Evolutionary conservation across 805 yeast genomes (phyloP).

Genomic region (Teunomyces gatunensis): DNA sequence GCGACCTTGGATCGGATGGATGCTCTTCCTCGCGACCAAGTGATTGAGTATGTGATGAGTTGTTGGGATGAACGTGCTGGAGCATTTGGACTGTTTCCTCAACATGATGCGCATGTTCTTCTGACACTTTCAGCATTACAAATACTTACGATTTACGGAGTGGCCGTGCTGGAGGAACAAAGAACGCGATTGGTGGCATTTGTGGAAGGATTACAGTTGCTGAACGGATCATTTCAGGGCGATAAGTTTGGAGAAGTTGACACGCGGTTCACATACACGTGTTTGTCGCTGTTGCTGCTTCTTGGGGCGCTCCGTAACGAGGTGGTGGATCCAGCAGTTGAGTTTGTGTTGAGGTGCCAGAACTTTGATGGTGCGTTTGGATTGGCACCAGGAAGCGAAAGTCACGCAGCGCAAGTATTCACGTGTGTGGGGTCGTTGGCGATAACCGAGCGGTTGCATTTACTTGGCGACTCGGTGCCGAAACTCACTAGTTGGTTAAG

Average conservation of each 20-base stretch:
- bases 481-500: slow-evolving; percentile 80
- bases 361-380: slow-evolving; percentile 98
- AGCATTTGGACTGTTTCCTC: slow-evolving; percentile 88
- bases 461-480: slow-evolving; percentile 35
- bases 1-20: slow-evolving; percentile 48
- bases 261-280: slow-evolving; percentile 84
- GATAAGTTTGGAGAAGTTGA: slow-evolving; percentile 92
- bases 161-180: slow-evolving; percentile 34
- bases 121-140: slow-evolving; percentile 88
- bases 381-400: slow-evolving; percentile 88
- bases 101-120: slow-evolving; percentile 84
- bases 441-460: slow-evolving; percentile 57
- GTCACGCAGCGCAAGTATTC: slow-evolving; percentile 90
- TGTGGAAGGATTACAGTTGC: slow-evolving; percentile 44
- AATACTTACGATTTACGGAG: slow-evolving; percentile 62
- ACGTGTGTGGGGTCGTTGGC: slow-evolving; percentile 82
- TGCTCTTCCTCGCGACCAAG: slow-evolving; percentile 58
- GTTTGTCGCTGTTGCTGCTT: slow-evolving; percentile 69
- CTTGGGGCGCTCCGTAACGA: slow-evolving; percentile 59
- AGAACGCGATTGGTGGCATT: slow-evolving; percentile 36
- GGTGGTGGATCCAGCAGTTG: slow-evolving; percentile 58
- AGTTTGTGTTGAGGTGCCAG: slow-evolving; percentile 64
- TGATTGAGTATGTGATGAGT: slow-evolving; percentile 62
- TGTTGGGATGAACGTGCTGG: slow-evolving; percentile 63
- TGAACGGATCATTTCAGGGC: slow-evolving; percentile 80